A percentile compares a stretch with the other conserved stretches of the same genome.
These are phyloP conservation scores for Paraglomus brasilianum DNA, from an alignment of 192 early-diverging fungal genomes.

Conservation along the genomic window DNA sequence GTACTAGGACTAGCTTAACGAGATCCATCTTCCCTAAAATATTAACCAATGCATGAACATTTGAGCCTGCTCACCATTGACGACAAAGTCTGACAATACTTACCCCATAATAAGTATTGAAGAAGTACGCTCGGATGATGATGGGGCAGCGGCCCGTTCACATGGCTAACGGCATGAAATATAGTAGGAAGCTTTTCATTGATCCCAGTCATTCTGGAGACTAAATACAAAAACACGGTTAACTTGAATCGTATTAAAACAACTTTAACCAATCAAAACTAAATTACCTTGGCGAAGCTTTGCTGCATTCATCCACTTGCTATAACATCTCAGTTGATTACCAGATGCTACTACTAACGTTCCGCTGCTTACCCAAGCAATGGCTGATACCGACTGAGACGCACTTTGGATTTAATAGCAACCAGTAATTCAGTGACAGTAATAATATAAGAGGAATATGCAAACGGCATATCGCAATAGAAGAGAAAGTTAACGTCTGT, in stretches of 20 bases:
- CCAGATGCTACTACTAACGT: constrained; percentile 58
- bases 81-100: constrained; percentile 9
- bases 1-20: constrained; percentile 59
- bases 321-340: constrained; percentile 55
- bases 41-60: constrained; percentile 14
- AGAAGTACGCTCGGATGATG: constrained; percentile 71
- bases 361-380: constrained; percentile 57
- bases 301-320: constrained; percentile 64
- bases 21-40: constrained; percentile 60
- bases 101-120: constrained; percentile 74
- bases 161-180: constrained; percentile 47
- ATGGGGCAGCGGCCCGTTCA: constrained; percentile 66
- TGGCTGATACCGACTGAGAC: constrained; percentile 42
- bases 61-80: neutral
- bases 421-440: neutral
- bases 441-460: constrained; percentile 30
- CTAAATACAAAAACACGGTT: constrained; percentile 24
- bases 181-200: constrained; percentile 45
- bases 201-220: constrained; percentile 29
- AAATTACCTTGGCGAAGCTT: constrained; percentile 40
- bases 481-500: too few species aligned
- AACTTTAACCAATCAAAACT: neutral
- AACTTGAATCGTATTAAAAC: constrained; percentile 28
- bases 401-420: neutral
- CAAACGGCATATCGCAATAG: neutral